These are phyloP conservation scores for Fusarium papillatum DNA, from an alignment of 2,329 filamentous ascomycete genomes.

Conservation along the genomic window DNA sequence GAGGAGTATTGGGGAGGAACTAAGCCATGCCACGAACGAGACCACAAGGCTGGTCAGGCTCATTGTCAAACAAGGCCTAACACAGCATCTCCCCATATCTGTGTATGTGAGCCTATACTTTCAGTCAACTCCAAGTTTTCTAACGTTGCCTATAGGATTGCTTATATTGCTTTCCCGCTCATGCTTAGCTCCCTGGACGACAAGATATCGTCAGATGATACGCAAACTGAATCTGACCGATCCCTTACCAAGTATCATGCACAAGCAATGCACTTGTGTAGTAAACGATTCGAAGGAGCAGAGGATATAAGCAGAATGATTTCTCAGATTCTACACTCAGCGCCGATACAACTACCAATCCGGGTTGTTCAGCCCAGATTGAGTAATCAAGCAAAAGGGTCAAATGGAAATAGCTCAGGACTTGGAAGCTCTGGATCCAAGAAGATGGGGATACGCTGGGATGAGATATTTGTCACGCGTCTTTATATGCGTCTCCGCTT, in stretches of 20 bases:
- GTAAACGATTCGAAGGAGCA: constrained; percentile 15
- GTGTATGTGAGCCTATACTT: neutral
- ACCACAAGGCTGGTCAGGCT: constrained; percentile 4
- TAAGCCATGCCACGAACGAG: constrained; percentile 8
- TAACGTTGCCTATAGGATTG: neutral
- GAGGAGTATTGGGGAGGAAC: constrained; percentile 14
- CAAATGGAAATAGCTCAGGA: neutral
- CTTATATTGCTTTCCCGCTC: constrained; percentile 13
- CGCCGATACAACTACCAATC: neutral
- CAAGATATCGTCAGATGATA: neutral
- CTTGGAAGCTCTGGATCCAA: neutral
- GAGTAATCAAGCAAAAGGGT: neutral
- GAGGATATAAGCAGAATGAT: constrained; percentile 17
- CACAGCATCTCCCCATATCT: constrained; percentile 16
- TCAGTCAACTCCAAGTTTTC: neutral
- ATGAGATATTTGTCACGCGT: constrained; percentile 9
- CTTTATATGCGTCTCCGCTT: constrained; percentile 8
- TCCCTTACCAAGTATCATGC: constrained; percentile 4
- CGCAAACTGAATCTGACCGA: neutral
- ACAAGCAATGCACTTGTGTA: constrained; percentile 13
- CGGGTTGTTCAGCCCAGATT: neutral
- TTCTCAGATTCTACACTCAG: constrained; percentile 13
- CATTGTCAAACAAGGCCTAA: constrained; percentile 11
- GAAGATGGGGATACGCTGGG: neutral
- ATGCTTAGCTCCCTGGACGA: constrained; percentile 15